phyloP scores from a whole-genome alignment of 2,329 filamentous ascomycete species.

The Colletotrichum sp. region DNA sequence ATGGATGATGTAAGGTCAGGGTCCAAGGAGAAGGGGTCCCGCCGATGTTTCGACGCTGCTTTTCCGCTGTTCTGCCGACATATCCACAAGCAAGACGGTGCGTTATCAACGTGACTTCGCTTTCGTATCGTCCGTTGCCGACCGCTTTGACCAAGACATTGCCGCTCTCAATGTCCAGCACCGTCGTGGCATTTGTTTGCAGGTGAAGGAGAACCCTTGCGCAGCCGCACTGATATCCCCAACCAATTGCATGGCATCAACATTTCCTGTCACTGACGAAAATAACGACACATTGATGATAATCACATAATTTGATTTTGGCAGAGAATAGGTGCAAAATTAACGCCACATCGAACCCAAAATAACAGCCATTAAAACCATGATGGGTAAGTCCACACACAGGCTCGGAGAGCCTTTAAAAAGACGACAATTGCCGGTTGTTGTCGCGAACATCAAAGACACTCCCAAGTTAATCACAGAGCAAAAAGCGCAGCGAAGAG shows the following conservation, averaged over 20 bases:
- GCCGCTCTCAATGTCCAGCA: background rate
- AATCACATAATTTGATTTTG: background rate
- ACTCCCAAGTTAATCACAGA: background rate
- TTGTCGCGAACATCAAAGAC: background rate
- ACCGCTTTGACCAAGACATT: background rate
- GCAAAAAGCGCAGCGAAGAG: conserved; percentile 12
- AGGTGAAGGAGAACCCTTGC: background rate
- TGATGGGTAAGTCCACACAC: background rate
- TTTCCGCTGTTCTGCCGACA: background rate
- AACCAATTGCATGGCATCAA: background rate
- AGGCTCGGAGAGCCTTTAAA: background rate
- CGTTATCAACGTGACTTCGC: background rate
- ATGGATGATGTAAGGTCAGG: background rate
- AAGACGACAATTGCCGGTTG: background rate
- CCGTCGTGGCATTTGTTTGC: background rate
- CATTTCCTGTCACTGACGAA: background rate
- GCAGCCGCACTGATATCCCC: background rate
- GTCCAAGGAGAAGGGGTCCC: background rate
- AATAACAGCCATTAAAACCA: background rate
- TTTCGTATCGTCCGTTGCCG: background rate
- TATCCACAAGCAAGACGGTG: background rate
- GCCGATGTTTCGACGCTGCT: background rate
- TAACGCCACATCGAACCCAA: background rate
- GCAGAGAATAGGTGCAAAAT: background rate
- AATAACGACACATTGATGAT: background rate